These are phyloP conservation scores for Adansonia grandidieri DNA, from an alignment of 441 rosid genomes.

Conservation along the genomic window DNA sequence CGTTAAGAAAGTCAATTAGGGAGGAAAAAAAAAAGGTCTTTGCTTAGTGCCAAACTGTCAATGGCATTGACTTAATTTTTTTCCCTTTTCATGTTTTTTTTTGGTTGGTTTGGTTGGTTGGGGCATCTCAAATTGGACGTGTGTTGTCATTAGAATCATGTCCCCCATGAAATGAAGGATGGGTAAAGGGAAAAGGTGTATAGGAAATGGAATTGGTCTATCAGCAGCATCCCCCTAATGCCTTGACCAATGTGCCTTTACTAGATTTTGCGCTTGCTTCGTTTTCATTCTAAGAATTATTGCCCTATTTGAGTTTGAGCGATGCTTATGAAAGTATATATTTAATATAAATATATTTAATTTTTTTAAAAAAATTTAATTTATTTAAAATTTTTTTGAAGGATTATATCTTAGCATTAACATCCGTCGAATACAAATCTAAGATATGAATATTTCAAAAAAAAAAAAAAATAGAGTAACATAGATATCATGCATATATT, in stretches of 20 bases:
- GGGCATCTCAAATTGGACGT: constrained; percentile 20
- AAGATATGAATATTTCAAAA: no score
- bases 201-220: background rate
- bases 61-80: constrained; percentile 9
- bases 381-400: no score
- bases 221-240: background rate
- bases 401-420: no score
- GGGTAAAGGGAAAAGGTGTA: background rate
- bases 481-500: background rate
- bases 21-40: background rate
- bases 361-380: no score
- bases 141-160: constrained; percentile 15
- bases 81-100: background rate
- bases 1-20: background rate
- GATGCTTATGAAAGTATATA: no score
- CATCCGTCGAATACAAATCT: no score
- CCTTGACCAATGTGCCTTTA: background rate
- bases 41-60: background rate
- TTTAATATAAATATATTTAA: no score
- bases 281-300: background rate
- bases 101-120: background rate
- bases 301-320: no score
- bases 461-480: background rate
- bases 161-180: constrained; percentile 14
- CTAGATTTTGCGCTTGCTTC: constrained; percentile 11